Conservation (phyloP, 1,139 yeast species). For the Saccharomyces hybrid region DNA sequence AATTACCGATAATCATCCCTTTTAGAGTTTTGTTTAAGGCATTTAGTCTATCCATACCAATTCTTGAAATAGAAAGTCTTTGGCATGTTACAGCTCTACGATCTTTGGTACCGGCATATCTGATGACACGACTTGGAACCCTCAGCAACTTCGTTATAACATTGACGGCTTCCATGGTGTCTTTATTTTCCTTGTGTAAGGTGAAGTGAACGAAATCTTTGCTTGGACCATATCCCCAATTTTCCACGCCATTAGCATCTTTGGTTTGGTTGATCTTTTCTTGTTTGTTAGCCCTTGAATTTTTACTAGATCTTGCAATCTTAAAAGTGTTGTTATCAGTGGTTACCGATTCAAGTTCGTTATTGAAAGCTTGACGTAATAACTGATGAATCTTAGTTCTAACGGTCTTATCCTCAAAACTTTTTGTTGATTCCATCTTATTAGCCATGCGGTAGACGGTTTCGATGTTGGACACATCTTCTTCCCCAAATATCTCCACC, state of each 20-base stretch:
- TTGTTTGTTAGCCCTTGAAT: constrained; percentile 35
- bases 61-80: constrained; percentile 60
- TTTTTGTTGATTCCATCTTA: constrained; percentile 50
- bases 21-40: constrained; percentile 67
- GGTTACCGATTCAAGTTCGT: constrained; percentile 72
- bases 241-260: constrained; percentile 41
- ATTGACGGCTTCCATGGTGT: constrained; percentile 91
- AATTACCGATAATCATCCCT: constrained; percentile 72
- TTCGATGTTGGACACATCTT: constrained; percentile 50
- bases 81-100: constrained; percentile 95
- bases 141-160: constrained; percentile 65
- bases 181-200: constrained; percentile 88
- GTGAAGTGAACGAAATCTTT: constrained; percentile 69
- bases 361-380: constrained; percentile 64
- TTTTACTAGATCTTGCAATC: constrained; percentile 43
- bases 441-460: constrained; percentile 52
- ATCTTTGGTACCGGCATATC: constrained; percentile 94
- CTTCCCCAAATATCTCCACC: constrained; percentile 49
- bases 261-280: constrained; percentile 39
- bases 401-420: constrained; percentile 57
- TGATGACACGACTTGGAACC: constrained; percentile 58
- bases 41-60: constrained; percentile 71
- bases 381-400: constrained; percentile 75
- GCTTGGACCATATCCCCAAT: constrained; percentile 55
- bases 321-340: constrained; percentile 58